These are phyloP conservation scores for Russula foetens DNA, from an alignment of 768 basidiomycete species.

Conservation along the genomic window DNA sequence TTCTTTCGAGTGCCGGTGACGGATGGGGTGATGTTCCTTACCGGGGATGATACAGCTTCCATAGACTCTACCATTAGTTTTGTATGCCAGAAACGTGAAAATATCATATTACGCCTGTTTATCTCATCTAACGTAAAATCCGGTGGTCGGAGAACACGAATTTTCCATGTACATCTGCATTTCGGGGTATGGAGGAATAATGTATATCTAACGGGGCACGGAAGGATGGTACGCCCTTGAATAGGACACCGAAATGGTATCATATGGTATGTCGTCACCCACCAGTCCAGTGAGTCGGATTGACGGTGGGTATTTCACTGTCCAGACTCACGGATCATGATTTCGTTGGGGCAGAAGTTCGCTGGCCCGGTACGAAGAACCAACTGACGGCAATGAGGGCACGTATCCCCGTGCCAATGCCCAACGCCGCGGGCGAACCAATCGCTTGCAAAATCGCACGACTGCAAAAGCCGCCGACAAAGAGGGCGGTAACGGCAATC, in stretches of 20 bases:
- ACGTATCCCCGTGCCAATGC: constrained; percentile 55
- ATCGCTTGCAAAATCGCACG: constrained; percentile 51
- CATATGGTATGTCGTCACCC: neutral
- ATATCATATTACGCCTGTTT: neutral
- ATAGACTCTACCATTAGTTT: neutral
- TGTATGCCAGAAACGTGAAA: neutral
- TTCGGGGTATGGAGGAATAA: neutral
- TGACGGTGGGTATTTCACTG: neutral
- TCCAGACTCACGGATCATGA: neutral
- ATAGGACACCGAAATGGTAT: neutral
- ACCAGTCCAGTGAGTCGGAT: neutral
- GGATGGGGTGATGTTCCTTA: constrained; percentile 32
- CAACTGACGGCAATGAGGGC: constrained; percentile 54
- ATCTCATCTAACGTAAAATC: neutral
- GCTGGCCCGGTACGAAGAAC: constrained; percentile 51
- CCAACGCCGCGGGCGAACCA: constrained; percentile 58
- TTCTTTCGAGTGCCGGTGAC: constrained; percentile 20
- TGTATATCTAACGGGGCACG: neutral
- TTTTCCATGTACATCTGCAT: neutral
- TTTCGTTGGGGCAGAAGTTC: neutral
- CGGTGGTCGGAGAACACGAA: neutral
- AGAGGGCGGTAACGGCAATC: constrained; percentile 58
- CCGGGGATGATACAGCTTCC: constrained; percentile 29
- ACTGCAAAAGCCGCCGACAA: constrained; percentile 65
- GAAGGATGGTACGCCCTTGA: no score